Evolutionary conservation across 2,329 filamentous ascomycete genomes (phyloP).

Genomic region (Pseudopithomyces chartarum): DNA sequence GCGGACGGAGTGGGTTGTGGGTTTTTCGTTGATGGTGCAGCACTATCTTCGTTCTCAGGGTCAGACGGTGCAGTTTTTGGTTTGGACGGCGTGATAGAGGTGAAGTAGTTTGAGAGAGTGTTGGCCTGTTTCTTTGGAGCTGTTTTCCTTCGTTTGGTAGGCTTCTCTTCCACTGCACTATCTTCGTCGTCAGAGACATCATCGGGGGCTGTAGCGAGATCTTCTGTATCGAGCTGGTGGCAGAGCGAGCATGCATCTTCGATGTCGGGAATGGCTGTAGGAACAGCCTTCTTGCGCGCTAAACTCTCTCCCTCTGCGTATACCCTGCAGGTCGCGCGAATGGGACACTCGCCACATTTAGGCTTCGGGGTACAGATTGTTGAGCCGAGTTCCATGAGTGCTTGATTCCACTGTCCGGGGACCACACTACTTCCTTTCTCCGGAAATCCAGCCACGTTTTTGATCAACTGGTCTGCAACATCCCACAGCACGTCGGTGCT

Average conservation of each 20-base stretch:
- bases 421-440: slow-evolving; percentile 51
- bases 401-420: slow-evolving; percentile 67
- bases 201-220: slow-evolving; percentile 26
- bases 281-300: slow-evolving; percentile 17
- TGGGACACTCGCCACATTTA: slow-evolving; percentile 52
- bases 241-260: slow-evolving; percentile 39
- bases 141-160: slow-evolving; percentile 30
- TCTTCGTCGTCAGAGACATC: slow-evolving; percentile 19
- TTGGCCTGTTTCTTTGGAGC: slow-evolving; percentile 20
- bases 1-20: slow-evolving; percentile 19
- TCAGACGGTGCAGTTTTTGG: slow-evolving; percentile 16
- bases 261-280: slow-evolving; percentile 25
- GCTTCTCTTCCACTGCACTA: background rate
- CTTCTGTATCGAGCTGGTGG: slow-evolving; percentile 35
- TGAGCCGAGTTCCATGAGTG: slow-evolving; percentile 68
- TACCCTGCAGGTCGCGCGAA: slow-evolving; percentile 38
- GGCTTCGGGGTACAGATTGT: slow-evolving; percentile 66
- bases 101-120: slow-evolving; percentile 39
- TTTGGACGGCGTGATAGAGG: slow-evolving; percentile 18
- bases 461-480: slow-evolving; percentile 61
- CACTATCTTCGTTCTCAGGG: background rate
- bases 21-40: slow-evolving; percentile 25
- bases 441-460: slow-evolving; percentile 50
- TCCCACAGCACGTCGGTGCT: slow-evolving; percentile 61
- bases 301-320: slow-evolving; percentile 37